phyloP scores from a whole-genome alignment of 2,329 filamentous ascomycete species.

The Periconia digitata region DNA sequence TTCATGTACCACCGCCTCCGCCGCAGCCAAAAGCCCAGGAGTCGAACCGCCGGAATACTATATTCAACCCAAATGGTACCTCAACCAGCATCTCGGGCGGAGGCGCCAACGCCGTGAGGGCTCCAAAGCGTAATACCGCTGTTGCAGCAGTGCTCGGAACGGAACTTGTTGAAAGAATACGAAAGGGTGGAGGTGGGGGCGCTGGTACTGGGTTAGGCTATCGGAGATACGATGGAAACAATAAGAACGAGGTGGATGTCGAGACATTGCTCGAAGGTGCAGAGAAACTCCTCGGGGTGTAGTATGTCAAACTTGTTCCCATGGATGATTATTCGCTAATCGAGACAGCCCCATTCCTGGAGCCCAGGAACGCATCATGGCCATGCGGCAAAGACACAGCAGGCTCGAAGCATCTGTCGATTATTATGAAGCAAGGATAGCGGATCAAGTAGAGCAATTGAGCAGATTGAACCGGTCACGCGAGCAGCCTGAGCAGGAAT shows the following conservation, averaged over 20 bases:
- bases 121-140: constrained; percentile 72
- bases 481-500: constrained; percentile 59
- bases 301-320: constrained; percentile 53
- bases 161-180: constrained; percentile 81
- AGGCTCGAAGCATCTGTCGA: constrained; percentile 72
- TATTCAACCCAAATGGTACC: constrained; percentile 44
- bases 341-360: constrained; percentile 67
- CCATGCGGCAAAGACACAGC: constrained; percentile 69
- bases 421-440: constrained; percentile 79
- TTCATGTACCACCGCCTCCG: constrained; percentile 79
- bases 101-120: constrained; percentile 49
- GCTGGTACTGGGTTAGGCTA: constrained; percentile 53
- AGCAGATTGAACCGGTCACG: constrained; percentile 68
- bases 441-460: constrained; percentile 73
- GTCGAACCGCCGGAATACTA: constrained; percentile 51
- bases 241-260: constrained; percentile 77
- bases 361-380: constrained; percentile 72
- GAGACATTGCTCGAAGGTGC: constrained; percentile 82
- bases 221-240: constrained; percentile 45
- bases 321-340: constrained; percentile 7
- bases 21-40: constrained; percentile 49
- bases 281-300: constrained; percentile 87
- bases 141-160: constrained; percentile 87
- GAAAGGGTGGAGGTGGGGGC: constrained; percentile 58
- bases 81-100: constrained; percentile 38